phyloP scores from a whole-genome alignment of 2,329 filamentous ascomycete species.

The Fusarium dlaminii region DNA sequence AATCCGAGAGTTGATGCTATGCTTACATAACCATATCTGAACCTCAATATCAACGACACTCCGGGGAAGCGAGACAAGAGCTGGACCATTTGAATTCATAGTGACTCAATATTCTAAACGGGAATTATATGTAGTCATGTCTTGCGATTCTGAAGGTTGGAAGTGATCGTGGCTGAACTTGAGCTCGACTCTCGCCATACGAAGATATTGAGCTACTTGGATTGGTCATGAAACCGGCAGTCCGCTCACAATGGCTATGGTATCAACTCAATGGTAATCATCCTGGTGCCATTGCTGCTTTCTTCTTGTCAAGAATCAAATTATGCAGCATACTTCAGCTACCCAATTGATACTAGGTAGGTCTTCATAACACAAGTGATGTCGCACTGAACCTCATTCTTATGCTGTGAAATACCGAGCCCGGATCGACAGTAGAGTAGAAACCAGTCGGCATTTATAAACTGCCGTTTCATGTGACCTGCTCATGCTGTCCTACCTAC shows the following conservation, averaged over 20 bases:
- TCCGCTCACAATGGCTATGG: not conserved
- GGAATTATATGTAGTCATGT: not conserved
- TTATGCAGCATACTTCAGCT: no score
- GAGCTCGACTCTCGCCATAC: not conserved
- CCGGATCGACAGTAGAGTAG: not conserved
- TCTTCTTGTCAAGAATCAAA: not conserved
- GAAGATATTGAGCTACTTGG: not conserved
- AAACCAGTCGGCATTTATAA: not conserved
- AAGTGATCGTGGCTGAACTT: not conserved
- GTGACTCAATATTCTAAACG: not conserved
- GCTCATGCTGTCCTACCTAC: constrained; percentile 26
- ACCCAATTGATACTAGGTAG: not conserved
- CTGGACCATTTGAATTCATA: not conserved
- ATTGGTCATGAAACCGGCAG: not conserved
- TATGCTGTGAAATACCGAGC: not conserved
- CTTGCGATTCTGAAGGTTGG: not conserved
- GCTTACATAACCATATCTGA: constrained; percentile 33
- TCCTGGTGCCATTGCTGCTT: not conserved
- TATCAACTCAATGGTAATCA: not conserved
- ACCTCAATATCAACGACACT: not conserved
- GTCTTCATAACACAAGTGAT: not conserved
- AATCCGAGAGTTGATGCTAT: constrained; percentile 16
- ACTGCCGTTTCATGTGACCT: constrained; percentile 18
- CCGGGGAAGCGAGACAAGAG: not conserved
- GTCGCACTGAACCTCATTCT: not conserved